These are phyloP conservation scores for Nitzschia sp. DNA, from an alignment of 108 stramenopile species.

Conservation along the genomic window DNA sequence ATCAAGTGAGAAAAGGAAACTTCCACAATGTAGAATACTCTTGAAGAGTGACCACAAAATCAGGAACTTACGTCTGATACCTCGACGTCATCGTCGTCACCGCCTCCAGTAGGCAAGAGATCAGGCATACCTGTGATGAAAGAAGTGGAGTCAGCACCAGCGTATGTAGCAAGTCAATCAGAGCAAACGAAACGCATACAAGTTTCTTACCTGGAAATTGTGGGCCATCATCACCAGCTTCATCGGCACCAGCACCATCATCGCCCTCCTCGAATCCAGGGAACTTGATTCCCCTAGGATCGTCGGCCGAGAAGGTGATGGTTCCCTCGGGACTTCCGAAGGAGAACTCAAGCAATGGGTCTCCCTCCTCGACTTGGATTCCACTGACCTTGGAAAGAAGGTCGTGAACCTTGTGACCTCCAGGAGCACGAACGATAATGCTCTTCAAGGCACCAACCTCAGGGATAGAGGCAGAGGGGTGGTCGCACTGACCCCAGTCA, in stretches of 20 bases:
- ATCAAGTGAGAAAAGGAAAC: no score
- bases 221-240: slow-evolving; percentile 15
- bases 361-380: slow-evolving; percentile 41
- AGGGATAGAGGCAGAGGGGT: slow-evolving; percentile 48
- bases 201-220: slow-evolving; percentile 26
- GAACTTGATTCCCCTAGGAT: slow-evolving; percentile 45
- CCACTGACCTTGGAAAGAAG: slow-evolving; percentile 33
- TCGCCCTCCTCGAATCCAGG: slow-evolving; percentile 54
- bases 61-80: slow-evolving; percentile 10
- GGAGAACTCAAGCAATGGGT: slow-evolving; percentile 42
- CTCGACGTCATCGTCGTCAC: slow-evolving; percentile 26
- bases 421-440: slow-evolving; percentile 42
- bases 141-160: not conserved
- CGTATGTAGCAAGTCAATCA: no score
- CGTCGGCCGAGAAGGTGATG: slow-evolving; percentile 45
- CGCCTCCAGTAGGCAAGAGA: slow-evolving; percentile 24
- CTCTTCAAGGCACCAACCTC: slow-evolving; percentile 43
- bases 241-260: slow-evolving; percentile 25
- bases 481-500: slow-evolving; percentile 53
- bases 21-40: no score
- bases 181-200: not conserved
- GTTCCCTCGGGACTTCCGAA: slow-evolving; percentile 54
- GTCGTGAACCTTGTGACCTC: slow-evolving; percentile 47
- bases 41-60: no score
- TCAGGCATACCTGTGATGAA: slow-evolving; percentile 23